Conservation (phyloP, 306 rosid species). For the barrel medic (Medicago truncatula) region MtrunA17r5.0-ANR NC_053049.1:14438001-14438500, state of each 20-base stretch:
- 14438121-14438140: conserved; percentile 37
- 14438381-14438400: conserved; percentile 12
- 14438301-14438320: conserved; percentile 40
- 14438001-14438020: not conserved
- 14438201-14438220: not conserved
- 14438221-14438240: not conserved
- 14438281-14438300: conserved; percentile 10
- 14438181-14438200: conserved; percentile 38
- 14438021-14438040: not conserved
- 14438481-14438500: conserved; percentile 37
- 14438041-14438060: not conserved
- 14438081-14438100: conserved; percentile 39
- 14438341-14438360: conserved; percentile 1
- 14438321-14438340: not conserved
- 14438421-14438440: conserved; percentile 48
- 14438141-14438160: conserved; percentile 32
- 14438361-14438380: not conserved
- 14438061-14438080: conserved; percentile 32
- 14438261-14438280: conserved; percentile 38
- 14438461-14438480: conserved; percentile 40
- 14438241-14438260: conserved; percentile 1
- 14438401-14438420: conserved; percentile 24
- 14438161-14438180: conserved; percentile 28
- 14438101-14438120: conserved; percentile 26
- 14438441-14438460: not conserved